These are phyloP conservation scores for Cunninghamia lanceolata DNA, from an alignment of 75 land plant species.

Conservation along the genomic window DNA sequence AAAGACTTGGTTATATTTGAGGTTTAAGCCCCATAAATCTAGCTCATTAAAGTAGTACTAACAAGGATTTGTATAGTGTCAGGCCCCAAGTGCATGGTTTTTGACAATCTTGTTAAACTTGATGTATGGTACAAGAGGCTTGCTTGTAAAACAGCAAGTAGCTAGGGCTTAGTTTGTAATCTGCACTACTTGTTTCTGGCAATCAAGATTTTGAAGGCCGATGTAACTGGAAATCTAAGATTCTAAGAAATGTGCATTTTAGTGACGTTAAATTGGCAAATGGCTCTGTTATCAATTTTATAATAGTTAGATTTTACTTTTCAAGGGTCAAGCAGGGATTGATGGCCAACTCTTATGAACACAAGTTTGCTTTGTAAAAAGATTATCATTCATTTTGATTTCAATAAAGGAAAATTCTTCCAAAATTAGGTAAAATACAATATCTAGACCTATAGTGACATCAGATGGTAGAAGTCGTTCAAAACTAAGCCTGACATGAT, in stretches of 20 bases:
- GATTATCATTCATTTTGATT: neutral
- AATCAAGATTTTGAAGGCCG: neutral
- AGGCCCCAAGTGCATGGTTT: neutral
- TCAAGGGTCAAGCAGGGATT: neutral
- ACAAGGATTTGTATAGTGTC: neutral
- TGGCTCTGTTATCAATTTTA: neutral
- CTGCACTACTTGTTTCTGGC: neutral
- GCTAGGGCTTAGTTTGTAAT: neutral
- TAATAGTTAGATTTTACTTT: neutral
- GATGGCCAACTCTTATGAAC: neutral
- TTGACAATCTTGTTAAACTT: neutral
- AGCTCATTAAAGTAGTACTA: neutral
- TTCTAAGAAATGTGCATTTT: neutral
- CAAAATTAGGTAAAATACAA: neutral
- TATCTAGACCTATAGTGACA: neutral
- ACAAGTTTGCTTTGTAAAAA: neutral
- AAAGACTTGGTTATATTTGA: slow-evolving; percentile 26
- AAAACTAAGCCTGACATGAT: neutral
- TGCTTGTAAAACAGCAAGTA: neutral
- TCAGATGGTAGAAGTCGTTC: too few relatives aligned
- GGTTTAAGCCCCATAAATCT: neutral
- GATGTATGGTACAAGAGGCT: neutral
- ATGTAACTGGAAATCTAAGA: neutral
- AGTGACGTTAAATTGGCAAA: neutral
- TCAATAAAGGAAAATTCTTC: neutral